These are phyloP conservation scores for Funneliformis caledonium DNA, from an alignment of 371 early-diverging fungal species.

Conservation along the genomic window DNA sequence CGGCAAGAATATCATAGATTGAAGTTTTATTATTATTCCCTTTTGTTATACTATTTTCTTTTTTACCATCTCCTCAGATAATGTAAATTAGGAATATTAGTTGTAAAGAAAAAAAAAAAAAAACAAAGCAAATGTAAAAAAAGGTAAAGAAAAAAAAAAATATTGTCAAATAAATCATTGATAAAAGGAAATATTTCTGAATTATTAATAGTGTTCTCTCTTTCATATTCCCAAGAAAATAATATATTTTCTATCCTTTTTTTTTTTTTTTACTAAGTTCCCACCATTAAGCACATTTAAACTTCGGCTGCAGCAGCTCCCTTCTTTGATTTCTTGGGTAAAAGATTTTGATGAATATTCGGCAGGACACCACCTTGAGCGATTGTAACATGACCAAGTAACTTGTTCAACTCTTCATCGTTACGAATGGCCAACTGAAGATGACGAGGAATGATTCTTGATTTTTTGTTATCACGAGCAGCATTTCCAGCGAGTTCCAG, in stretches of 20 bases:
- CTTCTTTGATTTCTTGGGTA: constrained; percentile 78
- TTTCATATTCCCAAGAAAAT: background rate
- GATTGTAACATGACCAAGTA: constrained; percentile 88
- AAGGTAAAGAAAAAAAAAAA: too few species aligned
- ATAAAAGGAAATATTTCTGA: too few species aligned
- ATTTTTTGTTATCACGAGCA: constrained; percentile 95
- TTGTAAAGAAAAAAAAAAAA: background rate
- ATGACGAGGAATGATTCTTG: constrained; percentile 92
- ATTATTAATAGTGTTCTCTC: background rate
- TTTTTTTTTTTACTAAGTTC: too few species aligned
- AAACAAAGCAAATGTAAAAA: background rate
- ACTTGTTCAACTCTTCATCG: constrained; percentile 96
- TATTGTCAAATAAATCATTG: background rate
- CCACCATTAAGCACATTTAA: constrained; percentile 42
- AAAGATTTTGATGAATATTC: constrained; percentile 78
- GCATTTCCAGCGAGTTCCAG: constrained; percentile 97
- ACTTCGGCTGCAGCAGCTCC: constrained; percentile 59
- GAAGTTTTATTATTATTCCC: too few species aligned
- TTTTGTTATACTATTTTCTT: too few species aligned
- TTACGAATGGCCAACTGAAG: constrained; percentile 93
- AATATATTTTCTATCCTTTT: too few species aligned
- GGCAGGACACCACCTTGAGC: constrained; percentile 90
- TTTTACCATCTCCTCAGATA: background rate
- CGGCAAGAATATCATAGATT: too few species aligned
- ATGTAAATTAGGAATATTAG: background rate